These are phyloP conservation scores for Pueraria montana DNA, from an alignment of 306 rosid genomes.

Conservation along the genomic window DNA sequence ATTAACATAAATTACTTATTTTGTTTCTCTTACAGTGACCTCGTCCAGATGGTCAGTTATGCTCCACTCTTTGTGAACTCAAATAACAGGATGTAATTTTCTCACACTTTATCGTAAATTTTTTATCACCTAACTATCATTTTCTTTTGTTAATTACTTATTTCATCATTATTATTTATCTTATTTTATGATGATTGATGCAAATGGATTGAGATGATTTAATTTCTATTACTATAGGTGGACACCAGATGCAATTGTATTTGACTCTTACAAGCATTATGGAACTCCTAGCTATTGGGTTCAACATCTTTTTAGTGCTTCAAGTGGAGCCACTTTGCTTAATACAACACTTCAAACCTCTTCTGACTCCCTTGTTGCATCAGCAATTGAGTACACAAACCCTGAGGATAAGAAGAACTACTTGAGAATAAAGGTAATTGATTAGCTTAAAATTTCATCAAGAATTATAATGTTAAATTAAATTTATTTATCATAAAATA, in stretches of 20 bases:
- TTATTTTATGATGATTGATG: no score
- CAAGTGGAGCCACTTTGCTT: constrained; percentile 78
- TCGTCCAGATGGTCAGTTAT: constrained; percentile 78
- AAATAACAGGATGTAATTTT: constrained; percentile 63
- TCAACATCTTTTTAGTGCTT: constrained; percentile 60
- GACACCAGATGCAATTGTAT: constrained; percentile 83
- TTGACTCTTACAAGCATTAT: constrained; percentile 63
- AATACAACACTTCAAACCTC: constrained; percentile 57
- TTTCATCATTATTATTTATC: no score
- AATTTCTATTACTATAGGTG: constrained; percentile 50
- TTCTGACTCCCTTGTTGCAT: constrained; percentile 53
- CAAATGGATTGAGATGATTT: background rate
- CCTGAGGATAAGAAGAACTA: constrained; percentile 49
- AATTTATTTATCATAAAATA: background rate
- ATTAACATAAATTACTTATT: background rate
- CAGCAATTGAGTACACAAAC: constrained; percentile 65
- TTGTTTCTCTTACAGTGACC: constrained; percentile 57
- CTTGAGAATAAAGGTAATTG: constrained; percentile 66
- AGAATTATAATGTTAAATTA: no score
- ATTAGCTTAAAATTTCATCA: background rate
- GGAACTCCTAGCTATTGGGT: constrained; percentile 90
- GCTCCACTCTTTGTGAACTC: constrained; percentile 79
- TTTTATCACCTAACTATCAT: no score
- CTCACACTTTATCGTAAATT: background rate
- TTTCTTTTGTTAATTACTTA: no score